Conservation (phyloP, 108 stramenopile species). For the Conticribra guillardii region DNA sequence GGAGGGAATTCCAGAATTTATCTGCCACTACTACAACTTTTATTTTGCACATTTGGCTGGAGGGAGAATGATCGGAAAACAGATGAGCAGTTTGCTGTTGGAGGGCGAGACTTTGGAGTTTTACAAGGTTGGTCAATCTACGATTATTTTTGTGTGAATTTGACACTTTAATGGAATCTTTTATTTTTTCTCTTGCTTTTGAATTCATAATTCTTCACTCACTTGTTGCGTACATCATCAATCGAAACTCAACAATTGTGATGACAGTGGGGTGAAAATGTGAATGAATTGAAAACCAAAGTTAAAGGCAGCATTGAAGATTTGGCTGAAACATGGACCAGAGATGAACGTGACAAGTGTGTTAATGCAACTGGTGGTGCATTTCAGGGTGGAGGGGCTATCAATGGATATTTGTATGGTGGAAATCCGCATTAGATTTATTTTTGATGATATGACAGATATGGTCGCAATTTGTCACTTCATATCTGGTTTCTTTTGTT, state of each 20-base stretch:
- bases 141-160: too few relatives aligned
- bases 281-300: constrained; percentile 75
- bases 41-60: constrained; percentile 95
- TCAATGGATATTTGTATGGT: constrained; percentile 74
- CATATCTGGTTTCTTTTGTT: too few relatives aligned
- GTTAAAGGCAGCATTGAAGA: constrained; percentile 86
- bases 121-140: too few relatives aligned
- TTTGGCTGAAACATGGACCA: constrained; percentile 79
- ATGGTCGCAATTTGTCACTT: too few relatives aligned
- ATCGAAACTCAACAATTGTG: background rate
- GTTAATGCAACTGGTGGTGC: constrained; percentile 73
- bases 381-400: constrained; percentile 69
- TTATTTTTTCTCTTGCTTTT: background rate
- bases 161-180: background rate
- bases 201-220: background rate
- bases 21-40: constrained; percentile 95
- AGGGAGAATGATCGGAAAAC: constrained; percentile 92
- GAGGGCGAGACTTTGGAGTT: constrained; percentile 87
- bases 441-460: too few relatives aligned
- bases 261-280: constrained; percentile 80
- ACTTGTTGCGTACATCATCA: background rate
- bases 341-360: constrained; percentile 76
- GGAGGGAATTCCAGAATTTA: constrained; percentile 80
- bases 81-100: constrained; percentile 81
- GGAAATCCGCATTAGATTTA: constrained; percentile 64